These are phyloP conservation scores for Melampsora larici-populina DNA, from an alignment of 1,284 basidiomycete genomes.

Conservation along the genomic window DNA sequence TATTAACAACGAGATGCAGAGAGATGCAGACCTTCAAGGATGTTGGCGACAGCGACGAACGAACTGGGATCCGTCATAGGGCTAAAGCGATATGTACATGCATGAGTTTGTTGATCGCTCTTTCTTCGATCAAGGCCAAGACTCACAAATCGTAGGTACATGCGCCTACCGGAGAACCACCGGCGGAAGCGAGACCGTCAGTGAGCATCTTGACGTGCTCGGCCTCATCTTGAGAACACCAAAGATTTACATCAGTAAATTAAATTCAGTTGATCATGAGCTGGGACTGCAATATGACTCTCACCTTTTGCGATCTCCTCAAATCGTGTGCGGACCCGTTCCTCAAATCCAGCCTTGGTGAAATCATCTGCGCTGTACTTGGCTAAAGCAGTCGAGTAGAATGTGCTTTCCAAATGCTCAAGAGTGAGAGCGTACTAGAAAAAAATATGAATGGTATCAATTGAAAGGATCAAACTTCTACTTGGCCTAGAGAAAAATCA, in stretches of 20 bases:
- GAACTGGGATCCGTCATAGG: not conserved
- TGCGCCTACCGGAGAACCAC: slow-evolving; percentile 59
- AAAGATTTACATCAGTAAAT: too few species aligned
- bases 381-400: slow-evolving; percentile 56
- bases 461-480: too few species aligned
- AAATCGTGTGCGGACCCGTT: not conserved
- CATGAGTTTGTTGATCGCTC: not conserved
- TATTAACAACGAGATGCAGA: too few species aligned
- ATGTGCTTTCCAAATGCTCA: slow-evolving; percentile 67
- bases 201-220: slow-evolving; percentile 59
- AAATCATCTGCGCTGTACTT: slow-evolving; percentile 57
- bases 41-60: not conserved
- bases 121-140: slow-evolving; percentile 49
- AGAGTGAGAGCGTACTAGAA: slow-evolving; percentile 66
- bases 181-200: slow-evolving; percentile 57
- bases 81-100: not conserved
- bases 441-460: slow-evolving; percentile 45
- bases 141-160: slow-evolving; percentile 59
- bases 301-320: not conserved
- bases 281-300: not conserved
- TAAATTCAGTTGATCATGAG: too few species aligned
- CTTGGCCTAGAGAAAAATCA: not conserved
- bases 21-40: not conserved
- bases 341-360: slow-evolving; percentile 58
- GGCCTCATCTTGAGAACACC: slow-evolving; percentile 63